Conservation (phyloP, 2,329 filamentous ascomycete genomes). For the Hypoxylon sp. region DNA sequence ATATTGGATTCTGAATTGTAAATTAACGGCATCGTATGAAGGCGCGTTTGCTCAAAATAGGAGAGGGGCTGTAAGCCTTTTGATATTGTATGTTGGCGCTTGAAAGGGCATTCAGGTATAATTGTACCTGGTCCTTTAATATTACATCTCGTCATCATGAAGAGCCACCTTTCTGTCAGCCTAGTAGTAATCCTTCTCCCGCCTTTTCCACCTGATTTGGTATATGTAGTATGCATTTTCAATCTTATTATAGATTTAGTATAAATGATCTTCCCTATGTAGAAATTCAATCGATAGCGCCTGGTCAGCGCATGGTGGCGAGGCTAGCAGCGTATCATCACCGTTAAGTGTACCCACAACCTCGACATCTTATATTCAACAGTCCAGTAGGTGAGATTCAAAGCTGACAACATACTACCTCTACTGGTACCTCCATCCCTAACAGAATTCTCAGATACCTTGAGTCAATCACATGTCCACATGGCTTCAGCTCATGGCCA, state of each 20-base stretch:
- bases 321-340: conserved; percentile 5
- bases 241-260: conserved; percentile 29
- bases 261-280: conserved; percentile 4
- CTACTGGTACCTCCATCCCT: background rate
- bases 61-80: conserved; percentile 21
- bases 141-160: conserved; percentile 39
- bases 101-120: conserved; percentile 13
- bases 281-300: background rate
- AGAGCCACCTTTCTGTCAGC: conserved; percentile 28
- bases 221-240: conserved; percentile 20
- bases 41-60: conserved; percentile 18
- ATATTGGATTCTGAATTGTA: conserved; percentile 26
- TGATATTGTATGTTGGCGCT: conserved; percentile 16
- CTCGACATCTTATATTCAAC: conserved; percentile 2
- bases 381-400: conserved; percentile 9
- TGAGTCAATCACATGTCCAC: background rate
- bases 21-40: conserved; percentile 8
- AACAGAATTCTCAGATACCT: background rate
- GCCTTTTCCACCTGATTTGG: conserved; percentile 7
- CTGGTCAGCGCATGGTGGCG: background rate
- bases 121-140: conserved; percentile 38
- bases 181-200: conserved; percentile 33
- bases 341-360: background rate
- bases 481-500: conserved; percentile 1
- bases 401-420: conserved; percentile 4